Evolutionary conservation across 495 filamentous ascomycete genomes (phyloP), one percentile per base, ranked within the genome.

Genomic region (Talaromyces liani): DNA sequence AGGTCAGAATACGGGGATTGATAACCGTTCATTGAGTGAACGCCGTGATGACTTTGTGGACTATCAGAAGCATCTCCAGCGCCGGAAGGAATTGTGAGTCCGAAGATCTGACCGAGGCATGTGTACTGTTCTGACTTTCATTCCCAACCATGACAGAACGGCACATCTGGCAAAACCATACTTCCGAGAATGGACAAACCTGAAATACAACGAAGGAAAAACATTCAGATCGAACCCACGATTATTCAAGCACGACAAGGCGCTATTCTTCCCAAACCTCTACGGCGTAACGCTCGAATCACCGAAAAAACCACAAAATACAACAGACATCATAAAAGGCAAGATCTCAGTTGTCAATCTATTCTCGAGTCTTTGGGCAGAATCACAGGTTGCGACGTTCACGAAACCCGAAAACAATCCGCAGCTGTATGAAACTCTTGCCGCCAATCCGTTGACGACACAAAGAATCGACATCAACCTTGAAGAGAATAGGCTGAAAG

Each of bases 181-280:
- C 73, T 98, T 96, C 81, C 87, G 90, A 68, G 92, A 98, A 83
- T 95, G 91, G 88, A 82, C 81, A 60, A 91, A 91, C 73, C 82
- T 97, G 77, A 82, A 86, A 4, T 84, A 88, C 69, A 82, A 89
- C 75, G 82, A 91, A 65, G 94, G 94, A 68, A 98, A 98, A 73
- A 89, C 89, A 34, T 98, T 97, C 77, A 70, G 89, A 18, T 86
- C 93, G 7, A 91, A 91, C 39, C 82, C 87, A 3, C 80, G 85
- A 5, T 79, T 91, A 34, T 97, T 97, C 80, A 85, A 84, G 58
- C 76, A 77, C 61, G 89, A 91, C 33, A 80, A 84, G 9, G 85
- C 93, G 14, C 85, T 96, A 33, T 97, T 88, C 78, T 97, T 99
- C 81, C 95, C 94, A 29, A 99, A 99, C 75, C 76, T 99, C 49